Evolutionary conservation across 305 asterid genomes (phyloP).

Genomic region (Stenogyne calaminthoides): DNA sequence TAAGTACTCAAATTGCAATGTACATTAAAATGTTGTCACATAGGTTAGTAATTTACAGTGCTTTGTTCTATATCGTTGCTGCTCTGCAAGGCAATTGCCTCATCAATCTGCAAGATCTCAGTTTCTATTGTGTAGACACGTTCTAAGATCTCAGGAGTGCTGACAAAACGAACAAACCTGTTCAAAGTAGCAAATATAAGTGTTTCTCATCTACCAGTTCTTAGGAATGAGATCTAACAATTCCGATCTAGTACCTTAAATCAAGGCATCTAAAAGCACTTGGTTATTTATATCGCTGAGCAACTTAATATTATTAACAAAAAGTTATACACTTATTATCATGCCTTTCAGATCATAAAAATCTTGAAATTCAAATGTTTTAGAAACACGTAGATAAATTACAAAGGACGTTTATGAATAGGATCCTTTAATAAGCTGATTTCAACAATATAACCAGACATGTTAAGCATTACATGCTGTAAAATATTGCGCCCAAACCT

Average conservation of each 20-base stretch:
- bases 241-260: not conserved
- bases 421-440: constrained; percentile 11
- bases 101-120: constrained; percentile 88
- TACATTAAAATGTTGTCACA: constrained; percentile 19
- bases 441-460: constrained; percentile 5
- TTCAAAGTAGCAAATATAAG: constrained; percentile 34
- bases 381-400: not conserved
- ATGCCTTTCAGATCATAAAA: constrained; percentile 21
- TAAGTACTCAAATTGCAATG: constrained; percentile 1
- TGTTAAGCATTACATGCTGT: constrained; percentile 8
- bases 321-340: not conserved
- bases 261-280: constrained; percentile 13
- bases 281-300: not conserved
- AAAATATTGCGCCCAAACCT: constrained; percentile 52
- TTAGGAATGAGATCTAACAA: constrained; percentile 14
- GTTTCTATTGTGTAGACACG: constrained; percentile 82
- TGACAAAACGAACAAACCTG: constrained; percentile 99
- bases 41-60: constrained; percentile 47
- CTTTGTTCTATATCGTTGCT: constrained; percentile 53
- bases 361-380: not conserved
- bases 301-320: constrained; percentile 9
- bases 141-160: constrained; percentile 97
- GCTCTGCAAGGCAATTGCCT: constrained; percentile 74
- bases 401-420: not conserved
- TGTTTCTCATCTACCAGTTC: not conserved